phyloP scores from a whole-genome alignment of 192 early-diverging fungal genomes.

The Diversispora epigaea region DNA sequence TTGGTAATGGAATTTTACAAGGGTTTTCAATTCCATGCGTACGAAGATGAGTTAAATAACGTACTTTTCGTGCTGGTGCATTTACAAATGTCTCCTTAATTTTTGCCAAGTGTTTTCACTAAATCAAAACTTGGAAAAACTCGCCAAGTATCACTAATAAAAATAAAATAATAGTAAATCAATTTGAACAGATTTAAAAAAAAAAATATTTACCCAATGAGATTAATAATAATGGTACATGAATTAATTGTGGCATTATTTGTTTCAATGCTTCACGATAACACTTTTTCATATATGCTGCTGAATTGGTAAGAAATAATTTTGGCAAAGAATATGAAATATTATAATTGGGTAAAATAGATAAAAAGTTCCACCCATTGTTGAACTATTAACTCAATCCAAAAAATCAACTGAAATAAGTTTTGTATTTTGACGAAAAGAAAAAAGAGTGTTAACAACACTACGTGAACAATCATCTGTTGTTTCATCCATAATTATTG shows the following conservation, averaged over 20 bases:
- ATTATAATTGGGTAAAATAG: not conserved
- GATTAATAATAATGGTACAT: not conserved
- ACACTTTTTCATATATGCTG: not conserved
- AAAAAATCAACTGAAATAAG: conserved; percentile 14
- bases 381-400: conserved; percentile 10
- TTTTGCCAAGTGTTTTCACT: not conserved
- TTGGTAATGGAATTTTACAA: conserved; percentile 3
- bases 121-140: not conserved
- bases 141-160: not conserved
- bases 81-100: not conserved
- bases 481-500: too few species aligned
- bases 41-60: not conserved
- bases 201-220: not conserved
- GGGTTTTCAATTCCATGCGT: conserved; percentile 7
- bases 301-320: conserved; percentile 1
- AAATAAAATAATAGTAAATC: not conserved
- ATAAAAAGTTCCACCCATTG: not conserved
- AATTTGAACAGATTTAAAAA: not conserved
- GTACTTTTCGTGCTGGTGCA: not conserved
- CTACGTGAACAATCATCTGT: conserved; percentile 1
- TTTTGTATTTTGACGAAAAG: not conserved
- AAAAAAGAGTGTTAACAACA: conserved; percentile 18
- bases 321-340: not conserved
- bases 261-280: not conserved
- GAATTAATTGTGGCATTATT: conserved; percentile 10